Evolutionary conservation across 2,329 filamentous ascomycete species (phyloP).

Genomic region (Aspergillus udagawae): DNA sequence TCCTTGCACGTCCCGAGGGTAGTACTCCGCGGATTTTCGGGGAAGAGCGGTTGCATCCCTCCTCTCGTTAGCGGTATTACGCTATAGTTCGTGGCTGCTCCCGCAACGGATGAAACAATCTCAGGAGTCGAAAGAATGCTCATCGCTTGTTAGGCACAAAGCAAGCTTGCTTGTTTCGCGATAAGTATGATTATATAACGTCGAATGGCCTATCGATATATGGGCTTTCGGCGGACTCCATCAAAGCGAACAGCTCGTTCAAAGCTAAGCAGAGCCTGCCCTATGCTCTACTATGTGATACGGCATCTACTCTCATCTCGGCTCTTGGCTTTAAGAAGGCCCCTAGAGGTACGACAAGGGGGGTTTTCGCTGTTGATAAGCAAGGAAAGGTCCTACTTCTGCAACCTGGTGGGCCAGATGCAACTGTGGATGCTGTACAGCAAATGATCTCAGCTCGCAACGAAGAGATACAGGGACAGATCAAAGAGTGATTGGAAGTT

Average conservation of each 20-base stretch:
- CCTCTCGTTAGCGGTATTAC: neutral
- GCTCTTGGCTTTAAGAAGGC: constrained; percentile 88
- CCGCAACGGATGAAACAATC: neutral
- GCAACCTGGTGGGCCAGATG: constrained; percentile 70
- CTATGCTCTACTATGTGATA: constrained; percentile 85
- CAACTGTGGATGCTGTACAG: constrained; percentile 72
- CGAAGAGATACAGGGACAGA: neutral
- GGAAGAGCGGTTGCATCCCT: neutral
- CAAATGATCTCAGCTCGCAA: constrained; percentile 57
- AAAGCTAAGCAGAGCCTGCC: constrained; percentile 85
- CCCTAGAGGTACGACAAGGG: constrained; percentile 74
- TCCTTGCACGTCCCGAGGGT: neutral
- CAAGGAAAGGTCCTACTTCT: constrained; percentile 72
- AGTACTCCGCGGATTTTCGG: neutral
- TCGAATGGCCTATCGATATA: constrained; percentile 79
- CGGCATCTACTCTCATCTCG: constrained; percentile 66
- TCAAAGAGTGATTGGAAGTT: neutral
- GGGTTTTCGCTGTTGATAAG: constrained; percentile 85
- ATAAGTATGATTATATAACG: constrained; percentile 72
- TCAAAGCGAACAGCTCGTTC: constrained; percentile 91
- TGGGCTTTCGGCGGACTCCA: constrained; percentile 80
- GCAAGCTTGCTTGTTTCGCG: constrained; percentile 90
- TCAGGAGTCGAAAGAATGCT: neutral
- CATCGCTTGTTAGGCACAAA: constrained; percentile 65
- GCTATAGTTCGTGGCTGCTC: neutral